These are phyloP conservation scores for Amoebophrya sp. DNA, from an alignment of 169 alveolate genomes.

Conservation along the genomic window DNA sequence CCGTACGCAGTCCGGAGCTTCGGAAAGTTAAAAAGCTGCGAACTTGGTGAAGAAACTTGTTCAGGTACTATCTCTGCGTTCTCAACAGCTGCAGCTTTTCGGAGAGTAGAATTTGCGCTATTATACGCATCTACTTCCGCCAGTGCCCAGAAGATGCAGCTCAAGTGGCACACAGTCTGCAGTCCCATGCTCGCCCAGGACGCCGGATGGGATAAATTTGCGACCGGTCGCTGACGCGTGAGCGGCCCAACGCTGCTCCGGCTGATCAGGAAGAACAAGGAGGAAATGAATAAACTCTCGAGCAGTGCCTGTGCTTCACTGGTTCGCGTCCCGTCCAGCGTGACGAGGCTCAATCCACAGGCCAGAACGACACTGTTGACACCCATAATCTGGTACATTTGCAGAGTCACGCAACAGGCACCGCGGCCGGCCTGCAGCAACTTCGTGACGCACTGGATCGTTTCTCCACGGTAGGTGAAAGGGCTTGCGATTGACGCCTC, in stretches of 20 bases:
- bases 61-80: no score
- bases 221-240: neutral
- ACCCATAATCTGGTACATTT: slow-evolving; percentile 90
- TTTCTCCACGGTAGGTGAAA: slow-evolving; percentile 83
- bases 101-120: no score
- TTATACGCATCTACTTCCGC: no score
- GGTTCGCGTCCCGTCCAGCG: slow-evolving; percentile 89
- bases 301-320: slow-evolving; percentile 88
- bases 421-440: slow-evolving; percentile 83
- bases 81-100: no score
- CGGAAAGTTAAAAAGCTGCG: no score
- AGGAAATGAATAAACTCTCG: slow-evolving; percentile 59
- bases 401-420: slow-evolving; percentile 82
- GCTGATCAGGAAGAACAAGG: slow-evolving; percentile 33
- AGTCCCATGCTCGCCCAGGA: neutral
- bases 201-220: neutral
- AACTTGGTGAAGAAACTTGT: no score
- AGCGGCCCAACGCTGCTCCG: neutral
- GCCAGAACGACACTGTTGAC: slow-evolving; percentile 85
- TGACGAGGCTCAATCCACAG: slow-evolving; percentile 80
- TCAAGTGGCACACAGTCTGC: neutral
- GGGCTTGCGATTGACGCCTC: slow-evolving; percentile 97
- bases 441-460: slow-evolving; percentile 79
- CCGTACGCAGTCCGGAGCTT: no score
- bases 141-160: no score